A percentile compares a stretch with the other conserved stretches of the same genome.
phyloP scores from a whole-genome alignment of 2,329 filamentous ascomycete genomes.

The Decorospora gaudefroyi region DNA sequence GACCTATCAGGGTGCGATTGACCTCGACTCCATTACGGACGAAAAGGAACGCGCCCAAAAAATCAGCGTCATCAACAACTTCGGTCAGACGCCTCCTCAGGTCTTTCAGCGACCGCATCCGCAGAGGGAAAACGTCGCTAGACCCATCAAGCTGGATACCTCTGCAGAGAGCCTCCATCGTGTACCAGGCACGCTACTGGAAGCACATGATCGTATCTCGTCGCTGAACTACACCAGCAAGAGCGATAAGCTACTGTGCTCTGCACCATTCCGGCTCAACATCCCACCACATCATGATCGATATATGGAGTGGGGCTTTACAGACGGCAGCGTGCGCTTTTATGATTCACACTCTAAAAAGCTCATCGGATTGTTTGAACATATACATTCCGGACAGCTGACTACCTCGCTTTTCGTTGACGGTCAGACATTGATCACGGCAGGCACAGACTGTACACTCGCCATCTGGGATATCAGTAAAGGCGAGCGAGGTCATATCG shows the following conservation, averaged over 20 bases:
- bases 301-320: slow-evolving; percentile 94
- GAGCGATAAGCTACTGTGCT: slow-evolving; percentile 79
- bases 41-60: slow-evolving; percentile 84
- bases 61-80: slow-evolving; percentile 97
- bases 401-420: slow-evolving; percentile 84
- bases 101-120: slow-evolving; percentile 84
- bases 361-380: slow-evolving; percentile 86
- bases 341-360: slow-evolving; percentile 82
- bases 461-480: slow-evolving; percentile 77
- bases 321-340: slow-evolving; percentile 90
- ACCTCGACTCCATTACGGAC: slow-evolving; percentile 88
- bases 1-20: slow-evolving; percentile 91
- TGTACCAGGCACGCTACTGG: slow-evolving; percentile 75
- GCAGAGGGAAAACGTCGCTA: slow-evolving; percentile 68
- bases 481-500: slow-evolving; percentile 66
- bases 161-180: slow-evolving; percentile 75
- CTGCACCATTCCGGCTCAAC: slow-evolving; percentile 82
- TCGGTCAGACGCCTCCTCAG: slow-evolving; percentile 95
- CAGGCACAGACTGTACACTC: slow-evolving; percentile 88
- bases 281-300: slow-evolving; percentile 86
- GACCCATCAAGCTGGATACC: slow-evolving; percentile 73
- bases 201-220: slow-evolving; percentile 77
- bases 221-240: slow-evolving; percentile 78
- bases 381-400: slow-evolving; percentile 88
- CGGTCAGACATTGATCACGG: slow-evolving; percentile 86